These are phyloP conservation scores for Pleurotus platypus DNA, from an alignment of 768 basidiomycete genomes.

Conservation along the genomic window DNA sequence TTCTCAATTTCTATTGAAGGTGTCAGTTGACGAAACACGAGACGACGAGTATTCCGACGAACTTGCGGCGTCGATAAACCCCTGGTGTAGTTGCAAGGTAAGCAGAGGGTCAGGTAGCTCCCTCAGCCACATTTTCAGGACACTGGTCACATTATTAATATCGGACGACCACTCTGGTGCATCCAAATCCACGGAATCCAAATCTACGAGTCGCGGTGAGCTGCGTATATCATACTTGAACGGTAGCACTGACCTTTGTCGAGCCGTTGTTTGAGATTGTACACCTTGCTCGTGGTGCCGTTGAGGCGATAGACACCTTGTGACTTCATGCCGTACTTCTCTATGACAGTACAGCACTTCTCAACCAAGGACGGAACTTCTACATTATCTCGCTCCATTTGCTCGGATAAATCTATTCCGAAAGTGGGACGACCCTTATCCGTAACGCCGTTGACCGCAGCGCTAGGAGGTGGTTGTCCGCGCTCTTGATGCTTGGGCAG, in stretches of 20 bases:
- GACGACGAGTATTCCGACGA: slow-evolving; percentile 26
- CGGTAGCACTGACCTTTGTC: slow-evolving; percentile 64
- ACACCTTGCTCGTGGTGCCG: slow-evolving; percentile 85
- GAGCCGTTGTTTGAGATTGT: slow-evolving; percentile 74
- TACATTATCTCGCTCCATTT: slow-evolving; percentile 86
- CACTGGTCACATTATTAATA: slow-evolving; percentile 94
- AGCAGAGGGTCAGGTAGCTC: slow-evolving; percentile 94
- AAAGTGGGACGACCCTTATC: slow-evolving; percentile 83
- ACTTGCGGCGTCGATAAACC: slow-evolving; percentile 96
- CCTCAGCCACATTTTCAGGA: slow-evolving; percentile 92
- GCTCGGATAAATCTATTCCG: slow-evolving; percentile 88
- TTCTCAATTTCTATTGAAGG: slow-evolving; percentile 74
- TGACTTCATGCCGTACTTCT: slow-evolving; percentile 77
- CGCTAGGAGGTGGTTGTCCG: slow-evolving; percentile 10
- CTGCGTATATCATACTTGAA: background rate
- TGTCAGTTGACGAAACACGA: slow-evolving; percentile 1
- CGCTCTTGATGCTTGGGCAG: slow-evolving; percentile 39
- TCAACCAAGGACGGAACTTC: slow-evolving; percentile 86
- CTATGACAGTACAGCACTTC: slow-evolving; percentile 90
- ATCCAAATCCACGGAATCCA: slow-evolving; percentile 85
- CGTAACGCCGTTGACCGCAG: slow-evolving; percentile 17
- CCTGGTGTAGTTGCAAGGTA: slow-evolving; percentile 79
- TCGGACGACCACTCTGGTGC: slow-evolving; percentile 89
- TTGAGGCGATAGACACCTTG: slow-evolving; percentile 94
- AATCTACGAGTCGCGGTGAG: slow-evolving; percentile 40